phyloP scores from a whole-genome alignment of 768 basidiomycete genomes.

The Suillus bovinus region DNA sequence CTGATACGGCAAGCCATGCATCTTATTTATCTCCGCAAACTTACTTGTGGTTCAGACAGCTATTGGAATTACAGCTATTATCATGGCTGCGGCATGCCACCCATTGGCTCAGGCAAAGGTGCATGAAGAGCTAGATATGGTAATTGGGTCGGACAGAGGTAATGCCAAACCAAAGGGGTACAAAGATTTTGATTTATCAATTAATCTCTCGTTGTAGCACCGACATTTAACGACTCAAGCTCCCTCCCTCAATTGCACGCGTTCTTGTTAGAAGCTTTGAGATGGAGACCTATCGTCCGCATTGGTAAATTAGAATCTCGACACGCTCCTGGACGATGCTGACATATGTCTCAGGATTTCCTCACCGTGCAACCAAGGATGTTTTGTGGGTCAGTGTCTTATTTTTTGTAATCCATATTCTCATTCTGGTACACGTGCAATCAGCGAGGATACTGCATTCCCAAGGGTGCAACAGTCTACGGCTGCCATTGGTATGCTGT shows the following conservation, averaged over 20 bases:
- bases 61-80: too few species aligned
- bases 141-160: too few species aligned
- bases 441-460: slow-evolving; percentile 36
- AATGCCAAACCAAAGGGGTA: not conserved
- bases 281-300: slow-evolving; percentile 6
- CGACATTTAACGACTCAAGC: not conserved
- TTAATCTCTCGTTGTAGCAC: not conserved
- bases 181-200: not conserved
- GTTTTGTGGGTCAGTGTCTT: slow-evolving; percentile 49
- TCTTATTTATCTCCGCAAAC: too few species aligned
- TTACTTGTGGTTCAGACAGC: too few species aligned
- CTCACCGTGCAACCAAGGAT: slow-evolving; percentile 62
- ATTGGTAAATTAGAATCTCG: slow-evolving; percentile 25
- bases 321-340: not conserved
- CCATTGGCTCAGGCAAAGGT: too few species aligned
- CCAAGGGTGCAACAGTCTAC: slow-evolving; percentile 35
- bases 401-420: not conserved
- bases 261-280: too few species aligned
- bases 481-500: slow-evolving; percentile 32
- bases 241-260: slow-evolving; percentile 9
- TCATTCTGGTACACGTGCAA: not conserved
- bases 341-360: slow-evolving; percentile 40
- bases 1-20: too few species aligned
- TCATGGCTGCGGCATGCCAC: too few species aligned
- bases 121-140: too few species aligned